phyloP scores from a whole-genome alignment of 306 rosid genomes.

The Amphicarpaea edgeworthii region DNA sequence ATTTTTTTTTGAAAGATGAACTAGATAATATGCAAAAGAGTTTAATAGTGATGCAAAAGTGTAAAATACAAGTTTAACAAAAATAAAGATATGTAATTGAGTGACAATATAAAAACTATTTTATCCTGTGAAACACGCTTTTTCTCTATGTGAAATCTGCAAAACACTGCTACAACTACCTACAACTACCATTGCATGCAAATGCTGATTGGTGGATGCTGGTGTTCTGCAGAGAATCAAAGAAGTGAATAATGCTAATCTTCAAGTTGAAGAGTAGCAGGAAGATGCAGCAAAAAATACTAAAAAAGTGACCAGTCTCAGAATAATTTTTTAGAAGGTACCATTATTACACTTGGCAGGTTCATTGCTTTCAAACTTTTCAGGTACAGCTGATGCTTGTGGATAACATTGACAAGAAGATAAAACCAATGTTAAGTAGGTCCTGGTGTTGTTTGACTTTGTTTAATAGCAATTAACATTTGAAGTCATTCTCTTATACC shows the following conservation, averaged over 20 bases:
- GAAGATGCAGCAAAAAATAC: slow-evolving; percentile 10
- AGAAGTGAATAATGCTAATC: background rate
- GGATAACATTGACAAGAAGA: slow-evolving; percentile 38
- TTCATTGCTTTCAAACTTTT: slow-evolving; percentile 15
- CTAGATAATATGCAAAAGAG: no score
- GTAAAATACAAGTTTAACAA: no score
- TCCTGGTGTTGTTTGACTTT: slow-evolving; percentile 51
- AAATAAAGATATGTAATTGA: no score
- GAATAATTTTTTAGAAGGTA: slow-evolving; percentile 33
- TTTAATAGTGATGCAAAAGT: no score
- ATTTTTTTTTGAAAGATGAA: no score
- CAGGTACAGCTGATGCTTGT: slow-evolving; percentile 34
- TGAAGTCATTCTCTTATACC: slow-evolving; percentile 48
- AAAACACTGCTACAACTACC: background rate
- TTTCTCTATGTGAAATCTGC: background rate
- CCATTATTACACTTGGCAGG: slow-evolving; percentile 41
- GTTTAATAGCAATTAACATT: slow-evolving; percentile 44
- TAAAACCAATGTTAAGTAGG: slow-evolving; percentile 47
- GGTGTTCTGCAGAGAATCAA: slow-evolving; percentile 13
- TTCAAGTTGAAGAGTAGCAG: slow-evolving; percentile 7
- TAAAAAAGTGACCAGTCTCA: background rate
- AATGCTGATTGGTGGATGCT: slow-evolving; percentile 1
- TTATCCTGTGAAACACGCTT: no score
- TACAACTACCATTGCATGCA: background rate
- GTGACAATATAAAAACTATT: no score